phyloP scores from a whole-genome alignment of 2,329 filamentous ascomycete species.

The Rhytidhysteron rufulum region DNA sequence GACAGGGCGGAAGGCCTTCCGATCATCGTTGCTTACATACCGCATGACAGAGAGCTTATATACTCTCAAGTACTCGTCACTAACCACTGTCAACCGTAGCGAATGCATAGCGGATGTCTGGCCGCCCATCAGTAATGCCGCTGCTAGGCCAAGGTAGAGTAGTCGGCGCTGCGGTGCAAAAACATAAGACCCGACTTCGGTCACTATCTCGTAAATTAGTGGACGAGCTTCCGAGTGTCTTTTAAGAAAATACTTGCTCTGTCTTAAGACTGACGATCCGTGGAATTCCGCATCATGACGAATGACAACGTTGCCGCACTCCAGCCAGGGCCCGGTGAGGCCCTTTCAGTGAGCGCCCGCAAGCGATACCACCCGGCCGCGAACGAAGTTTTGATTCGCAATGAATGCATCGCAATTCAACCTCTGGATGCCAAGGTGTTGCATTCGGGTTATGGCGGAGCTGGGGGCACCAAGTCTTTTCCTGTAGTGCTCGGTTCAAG shows the following conservation, averaged over 20 bases:
- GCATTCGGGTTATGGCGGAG: slow-evolving; percentile 17
- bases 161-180: neutral
- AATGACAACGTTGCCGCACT: slow-evolving; percentile 12
- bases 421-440: slow-evolving; percentile 24
- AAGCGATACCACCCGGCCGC: slow-evolving; percentile 8
- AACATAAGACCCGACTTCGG: too few relatives aligned
- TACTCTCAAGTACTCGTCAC: neutral
- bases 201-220: too few relatives aligned
- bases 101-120: neutral
- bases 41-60: slow-evolving; percentile 1
- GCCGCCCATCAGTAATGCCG: neutral
- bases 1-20: too few relatives aligned
- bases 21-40: slow-evolving; percentile 1
- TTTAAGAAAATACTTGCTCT: neutral
- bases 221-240: too few relatives aligned
- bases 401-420: slow-evolving; percentile 19
- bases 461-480: slow-evolving; percentile 11
- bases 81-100: neutral
- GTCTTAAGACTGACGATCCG: neutral
- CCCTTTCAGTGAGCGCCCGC: slow-evolving; percentile 10
- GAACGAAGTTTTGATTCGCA: slow-evolving; percentile 19
- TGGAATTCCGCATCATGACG: too few relatives aligned
- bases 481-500: slow-evolving; percentile 17
- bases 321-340: slow-evolving; percentile 9
- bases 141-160: neutral